Evolutionary conservation across 106 monocot genomes (phyloP).

Genomic region (Hemerocallis citrina): DNA sequence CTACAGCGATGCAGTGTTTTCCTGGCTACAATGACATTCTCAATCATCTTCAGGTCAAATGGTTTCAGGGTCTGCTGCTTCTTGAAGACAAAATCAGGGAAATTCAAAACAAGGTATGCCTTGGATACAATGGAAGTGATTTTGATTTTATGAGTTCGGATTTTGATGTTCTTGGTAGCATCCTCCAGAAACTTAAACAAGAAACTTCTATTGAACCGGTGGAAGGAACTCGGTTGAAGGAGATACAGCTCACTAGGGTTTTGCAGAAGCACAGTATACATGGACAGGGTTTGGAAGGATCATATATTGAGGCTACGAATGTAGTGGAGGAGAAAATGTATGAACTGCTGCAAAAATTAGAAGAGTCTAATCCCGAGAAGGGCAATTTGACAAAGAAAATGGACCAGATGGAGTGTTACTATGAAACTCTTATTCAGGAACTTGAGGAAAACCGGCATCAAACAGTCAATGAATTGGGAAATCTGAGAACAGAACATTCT

Average conservation of each 20-base stretch:
- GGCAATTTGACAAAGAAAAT: constrained; percentile 61
- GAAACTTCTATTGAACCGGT: constrained; percentile 8
- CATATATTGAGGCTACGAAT: constrained; percentile 6
- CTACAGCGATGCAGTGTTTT: constrained; percentile 20
- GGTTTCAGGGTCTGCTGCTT: constrained; percentile 47
- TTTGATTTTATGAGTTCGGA: constrained; percentile 42
- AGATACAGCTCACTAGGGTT: constrained; percentile 1
- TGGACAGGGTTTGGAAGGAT: constrained; percentile 19
- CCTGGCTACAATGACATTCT: constrained; percentile 4
- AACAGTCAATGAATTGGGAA: constrained; percentile 54
- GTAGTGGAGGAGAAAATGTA: constrained; percentile 49
- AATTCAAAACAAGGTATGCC: constrained; percentile 52
- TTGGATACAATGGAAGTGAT: constrained; percentile 26
- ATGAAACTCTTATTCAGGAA: constrained; percentile 78
- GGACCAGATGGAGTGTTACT: constrained; percentile 78
- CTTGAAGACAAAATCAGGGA: constrained; percentile 58
- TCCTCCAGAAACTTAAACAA: constrained; percentile 52
- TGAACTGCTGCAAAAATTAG: constrained; percentile 59
- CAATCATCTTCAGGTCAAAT: constrained; percentile 23
- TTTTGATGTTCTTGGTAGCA: constrained; percentile 45
- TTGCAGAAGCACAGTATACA: constrained; percentile 10
- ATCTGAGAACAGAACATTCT: constrained; percentile 55
- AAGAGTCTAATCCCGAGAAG: constrained; percentile 62
- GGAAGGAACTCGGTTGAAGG: constrained; percentile 7
- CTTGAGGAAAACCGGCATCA: constrained; percentile 69